Base-by-base conservation (phyloP, 352 stramenopile genomes). In the Peronospora farinosa region DNA sequence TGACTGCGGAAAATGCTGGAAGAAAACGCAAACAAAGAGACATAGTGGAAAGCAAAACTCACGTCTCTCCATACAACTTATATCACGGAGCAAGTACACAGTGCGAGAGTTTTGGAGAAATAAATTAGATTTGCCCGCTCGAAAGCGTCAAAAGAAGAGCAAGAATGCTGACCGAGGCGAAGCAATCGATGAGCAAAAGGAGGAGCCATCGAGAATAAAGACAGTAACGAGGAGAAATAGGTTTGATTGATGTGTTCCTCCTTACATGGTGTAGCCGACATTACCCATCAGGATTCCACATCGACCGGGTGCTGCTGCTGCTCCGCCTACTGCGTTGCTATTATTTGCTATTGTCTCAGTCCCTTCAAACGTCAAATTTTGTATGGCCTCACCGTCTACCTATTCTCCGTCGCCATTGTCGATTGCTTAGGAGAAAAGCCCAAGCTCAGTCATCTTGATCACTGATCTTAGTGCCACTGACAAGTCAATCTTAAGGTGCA, bases 1-100 rank as follows among this genome's bases (percentile, higher is more conserved):
- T 44, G 81, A 95, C 48, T 92, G 95, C 44, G 84, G 92, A 28
- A 96, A 97, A 57, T 92, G 54, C 69, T 98, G 12, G 83, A 95
- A 43, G 93, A 98, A 53, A 95, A 89, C 52, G 63, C 84, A 7
- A 95, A 88, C 57, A 97, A 96, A 60, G 77, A 88, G 27, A 69
- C 64, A 32, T 90, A 96, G 65, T 94, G 85, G 83, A 69, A 73
- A 25, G 78, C 63, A 15, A 88, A 93, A 67, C 63, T 93, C 11
- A 69, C 72, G n/a, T n/a, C n/a, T n/a, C n/a, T n/a, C n/a, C n/a
- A n/a, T n/a, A n/a, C n/a, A n/a, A n/a, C n/a, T n/a, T 88, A 83
- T 39, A 35, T 72, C 4, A 47, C 70, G 33, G 74, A 91, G 49
- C 83, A 93, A 53, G 70, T 88, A 48, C 62, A 90, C 30, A 84